Percentiles rank a stretch among this genome's conserved stretches.
These are phyloP conservation scores for Corchorus olitorius DNA, from an alignment of 345 rosid species.

Conservation along the genomic window DNA sequence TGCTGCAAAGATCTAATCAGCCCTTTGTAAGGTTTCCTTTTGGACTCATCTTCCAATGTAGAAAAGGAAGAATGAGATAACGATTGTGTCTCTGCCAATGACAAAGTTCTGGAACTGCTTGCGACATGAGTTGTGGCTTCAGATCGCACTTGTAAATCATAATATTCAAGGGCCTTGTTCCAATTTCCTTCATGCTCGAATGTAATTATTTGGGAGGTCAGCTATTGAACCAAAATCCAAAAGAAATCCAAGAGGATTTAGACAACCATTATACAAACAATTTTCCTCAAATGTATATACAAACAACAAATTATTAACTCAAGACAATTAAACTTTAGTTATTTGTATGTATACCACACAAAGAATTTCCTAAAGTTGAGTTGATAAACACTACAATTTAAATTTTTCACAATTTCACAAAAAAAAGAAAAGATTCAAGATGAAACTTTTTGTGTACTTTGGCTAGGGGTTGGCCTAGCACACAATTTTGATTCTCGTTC, in stretches of 20 bases:
- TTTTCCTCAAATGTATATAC: not conserved
- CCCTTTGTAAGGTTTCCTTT: constrained; percentile 79
- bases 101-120: constrained; percentile 40
- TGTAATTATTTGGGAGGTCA: constrained; percentile 86
- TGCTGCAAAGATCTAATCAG: constrained; percentile 89
- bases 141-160: constrained; percentile 87
- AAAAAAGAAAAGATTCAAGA: not conserved
- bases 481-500: constrained; percentile 11
- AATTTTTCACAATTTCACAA: not conserved
- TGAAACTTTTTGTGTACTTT: not conserved
- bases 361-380: not conserved
- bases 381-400: not conserved
- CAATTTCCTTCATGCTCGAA: constrained; percentile 97
- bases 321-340: not conserved
- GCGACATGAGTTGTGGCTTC: constrained; percentile 40
- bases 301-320: not conserved
- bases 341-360: not conserved
- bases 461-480: not conserved
- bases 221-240: constrained; percentile 41
- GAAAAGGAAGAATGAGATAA: constrained; percentile 32
- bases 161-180: constrained; percentile 93
- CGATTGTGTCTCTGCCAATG: constrained; percentile 35
- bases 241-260: not conserved
- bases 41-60: constrained; percentile 44
- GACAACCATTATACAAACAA: not conserved